Evolutionary conservation across 805 yeast species (phyloP).

Genomic region (Kuraishia cidri): DNA sequence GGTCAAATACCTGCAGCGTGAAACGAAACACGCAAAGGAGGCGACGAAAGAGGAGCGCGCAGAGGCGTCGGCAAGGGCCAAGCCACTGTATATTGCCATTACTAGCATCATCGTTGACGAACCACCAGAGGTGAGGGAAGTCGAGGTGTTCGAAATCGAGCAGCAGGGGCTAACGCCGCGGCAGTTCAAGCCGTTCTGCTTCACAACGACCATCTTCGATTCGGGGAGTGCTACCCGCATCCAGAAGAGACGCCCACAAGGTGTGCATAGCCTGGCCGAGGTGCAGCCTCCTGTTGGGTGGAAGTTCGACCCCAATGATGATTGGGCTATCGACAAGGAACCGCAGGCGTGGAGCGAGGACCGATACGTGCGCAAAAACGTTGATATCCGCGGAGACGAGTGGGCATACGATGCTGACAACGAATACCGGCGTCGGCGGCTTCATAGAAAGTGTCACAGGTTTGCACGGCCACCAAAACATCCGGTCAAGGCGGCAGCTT

Average conservation of each 20-base stretch:
- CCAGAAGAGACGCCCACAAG: constrained; percentile 54
- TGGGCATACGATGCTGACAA: constrained; percentile 46
- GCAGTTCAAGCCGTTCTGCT: constrained; percentile 55
- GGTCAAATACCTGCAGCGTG: constrained; percentile 18
- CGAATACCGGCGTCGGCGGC: constrained; percentile 49
- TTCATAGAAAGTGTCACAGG: constrained; percentile 42
- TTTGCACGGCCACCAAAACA: constrained; percentile 27
- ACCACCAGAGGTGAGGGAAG: constrained; percentile 46
- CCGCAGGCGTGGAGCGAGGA: constrained; percentile 43
- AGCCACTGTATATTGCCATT: no score
- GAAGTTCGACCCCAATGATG: constrained; percentile 51
- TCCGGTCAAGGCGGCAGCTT: no score
- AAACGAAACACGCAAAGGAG: constrained; percentile 9
- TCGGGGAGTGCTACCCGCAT: constrained; percentile 31
- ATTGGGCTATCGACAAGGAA: constrained; percentile 58
- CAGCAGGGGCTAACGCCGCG: constrained; percentile 50
- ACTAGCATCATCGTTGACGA: constrained; percentile 70
- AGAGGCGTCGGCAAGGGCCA: no score
- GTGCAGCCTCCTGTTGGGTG: constrained; percentile 66
- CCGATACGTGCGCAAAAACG: constrained; percentile 26
- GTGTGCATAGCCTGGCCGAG: constrained; percentile 42
- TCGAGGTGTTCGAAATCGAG: constrained; percentile 74
- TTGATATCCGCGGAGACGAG: constrained; percentile 25
- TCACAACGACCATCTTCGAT: constrained; percentile 48
- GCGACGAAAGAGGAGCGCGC: constrained; percentile 25